Conservation (phyloP, 129 eudicot genomes). For the Heracleum sosnowskyi region DNA sequence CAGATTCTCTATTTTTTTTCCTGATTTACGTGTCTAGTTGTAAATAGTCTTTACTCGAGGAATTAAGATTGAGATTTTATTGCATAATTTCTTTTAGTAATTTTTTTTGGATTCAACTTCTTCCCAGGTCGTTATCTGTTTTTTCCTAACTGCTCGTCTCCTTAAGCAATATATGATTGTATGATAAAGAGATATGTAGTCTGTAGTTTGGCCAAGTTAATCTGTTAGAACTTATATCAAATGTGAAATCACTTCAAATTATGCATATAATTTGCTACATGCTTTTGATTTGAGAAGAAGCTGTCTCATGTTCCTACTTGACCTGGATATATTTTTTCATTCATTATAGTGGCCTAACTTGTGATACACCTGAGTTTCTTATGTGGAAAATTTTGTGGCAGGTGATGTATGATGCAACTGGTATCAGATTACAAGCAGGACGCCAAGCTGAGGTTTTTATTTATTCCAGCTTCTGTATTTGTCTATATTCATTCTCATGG, state of each 20-base stretch:
- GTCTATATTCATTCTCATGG: not conserved
- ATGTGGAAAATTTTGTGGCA: slow-evolving; percentile 6
- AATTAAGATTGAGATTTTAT: not conserved
- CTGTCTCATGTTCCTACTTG: not conserved
- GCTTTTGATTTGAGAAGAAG: not conserved
- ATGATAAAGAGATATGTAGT: not conserved
- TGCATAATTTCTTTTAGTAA: not conserved
- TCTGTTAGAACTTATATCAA: not conserved
- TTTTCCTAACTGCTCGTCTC: not conserved
- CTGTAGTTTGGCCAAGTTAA: not conserved
- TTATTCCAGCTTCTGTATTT: not conserved
- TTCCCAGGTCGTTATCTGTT: not conserved
- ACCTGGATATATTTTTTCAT: not conserved
- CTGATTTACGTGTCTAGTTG: not conserved
- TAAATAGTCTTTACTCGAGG: not conserved
- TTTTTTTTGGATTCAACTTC: not conserved
- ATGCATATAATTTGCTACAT: not conserved
- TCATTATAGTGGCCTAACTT: not conserved
- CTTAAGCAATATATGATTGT: not conserved
- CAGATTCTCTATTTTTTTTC: not conserved
- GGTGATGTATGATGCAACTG: slow-evolving; percentile 99
- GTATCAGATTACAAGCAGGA: slow-evolving; percentile 93
- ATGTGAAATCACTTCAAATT: not conserved
- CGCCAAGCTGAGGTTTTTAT: slow-evolving; percentile 95
- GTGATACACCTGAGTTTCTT: not conserved